Base-by-base conservation (phyloP, 2,329 filamentous ascomycete genomes). In the Claviceps humidiphila region DNA sequence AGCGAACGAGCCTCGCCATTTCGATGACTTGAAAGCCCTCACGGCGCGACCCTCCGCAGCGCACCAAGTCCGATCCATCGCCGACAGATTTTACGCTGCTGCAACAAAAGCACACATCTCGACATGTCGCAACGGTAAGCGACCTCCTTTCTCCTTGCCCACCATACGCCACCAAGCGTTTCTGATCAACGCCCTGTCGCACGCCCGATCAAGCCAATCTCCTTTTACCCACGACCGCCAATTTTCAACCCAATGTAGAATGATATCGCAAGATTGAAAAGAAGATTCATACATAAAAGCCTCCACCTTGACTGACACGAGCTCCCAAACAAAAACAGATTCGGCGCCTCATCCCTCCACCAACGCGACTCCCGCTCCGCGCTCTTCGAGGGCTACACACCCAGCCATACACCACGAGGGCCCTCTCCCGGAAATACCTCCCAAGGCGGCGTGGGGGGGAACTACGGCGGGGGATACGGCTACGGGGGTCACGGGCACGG, bases 311-410 rank as follows among this genome's bases (percentile, higher is more conserved):
- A 43, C 41, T 43, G 24, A 45, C 24, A 22, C 24, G 7, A 16
- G 24, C 20, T 26, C 14, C n/a, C 22, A 5, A 9, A 17, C 14
- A n/a, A n/a, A 16, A 20, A 26, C 43, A 86, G 84, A 72, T 87
- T 87, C 67, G 76, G 80, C 60, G 70, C 76, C 60, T 84, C 82
- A 47, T 77, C 76, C 58, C 78, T 88, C 56, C 85, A 88, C 67
- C 85, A 89, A 72, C 78, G 85, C 72, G 75, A 87, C 72, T 77
- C 81, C 62, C 74, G 85, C 63, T 84, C 80, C 64, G 82, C 82
- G 58, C 80, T 89, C 57, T 89, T 89, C 70, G 84, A 85, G 59
- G 82, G 82, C 60, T 89, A 89, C 69, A 81, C 77, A 57, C 73
- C 71, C 55, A 67, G 67, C 58, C 66, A 68, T 55, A 68, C 57